Base-by-base conservation (phyloP, 1,284 basidiomycete species). In the Hemileccinum hortonii region DNA sequence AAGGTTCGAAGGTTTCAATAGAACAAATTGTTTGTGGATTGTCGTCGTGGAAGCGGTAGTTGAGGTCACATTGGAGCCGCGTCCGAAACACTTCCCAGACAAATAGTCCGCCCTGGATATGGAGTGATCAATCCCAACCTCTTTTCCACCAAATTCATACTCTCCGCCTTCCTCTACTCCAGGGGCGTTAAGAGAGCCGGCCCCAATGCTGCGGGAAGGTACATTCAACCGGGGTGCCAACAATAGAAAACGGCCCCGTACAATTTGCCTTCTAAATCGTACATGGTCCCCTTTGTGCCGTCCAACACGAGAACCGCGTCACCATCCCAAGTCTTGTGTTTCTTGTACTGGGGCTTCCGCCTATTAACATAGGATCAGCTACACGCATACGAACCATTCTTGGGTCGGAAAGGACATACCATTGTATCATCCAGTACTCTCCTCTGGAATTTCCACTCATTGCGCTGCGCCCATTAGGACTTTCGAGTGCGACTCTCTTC, bases 251-350 rank as follows among this genome's bases (percentile, higher is more conserved):
- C 45, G 6, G 8, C 2, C 29, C 52, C 78, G 57, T 66, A 84
- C 88, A 73, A 65, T 71, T 79, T 82, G 33, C 83, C 83, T 44
- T 87, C 83, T 21, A 75, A 70, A 57, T 86, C 83, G 54, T 81
- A 82, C 22, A 90, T 66, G 6, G 73, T 78, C 44, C 78, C 80
- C 58, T 73, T 80, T 14, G 63, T 65, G 8, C 71, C 74, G 48
- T 64, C 75, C 15, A 83, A 73, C 16, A 82, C 79, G 8, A 90
- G 71, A n/a, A 90, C 75, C 18, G 79, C 87, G 64, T 89, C 87
- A 33, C 86, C 90, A 58, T 96, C 92, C 94, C 93, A 96, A 0
- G 90, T 94, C 71, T 95, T 96, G 68, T 96, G 87, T 70, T 95
- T 96, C 69, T 84, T 88, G 30, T 77, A 74, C 68, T 95, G 92